These are phyloP conservation scores for Protomyces inundatus DNA, from an alignment of 1,139 yeast genomes.

Conservation along the genomic window DNA sequence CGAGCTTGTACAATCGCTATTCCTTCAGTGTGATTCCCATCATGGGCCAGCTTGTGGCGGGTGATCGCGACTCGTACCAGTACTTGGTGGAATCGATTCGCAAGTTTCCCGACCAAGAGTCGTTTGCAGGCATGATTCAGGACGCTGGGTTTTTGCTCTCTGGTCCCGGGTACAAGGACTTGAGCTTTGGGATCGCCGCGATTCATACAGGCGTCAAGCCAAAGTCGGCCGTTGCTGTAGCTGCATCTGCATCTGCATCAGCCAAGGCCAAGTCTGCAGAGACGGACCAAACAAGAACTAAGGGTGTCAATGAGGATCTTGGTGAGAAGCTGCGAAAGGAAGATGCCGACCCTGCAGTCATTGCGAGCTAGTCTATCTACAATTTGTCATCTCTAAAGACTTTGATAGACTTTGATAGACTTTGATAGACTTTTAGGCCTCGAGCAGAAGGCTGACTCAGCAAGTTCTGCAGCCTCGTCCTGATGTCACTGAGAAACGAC, in stretches of 20 bases:
- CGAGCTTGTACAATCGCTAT: conserved; percentile 75
- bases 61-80: conserved; percentile 92
- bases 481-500: too few species aligned
- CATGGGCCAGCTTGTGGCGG: conserved; percentile 91
- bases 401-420: too few species aligned
- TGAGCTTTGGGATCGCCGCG: conserved; percentile 95
- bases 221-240: neutral
- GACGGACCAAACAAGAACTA: neutral
- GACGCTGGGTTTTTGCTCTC: conserved; percentile 92
- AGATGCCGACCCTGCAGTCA: conserved; percentile 11
- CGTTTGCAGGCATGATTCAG: conserved; percentile 84
- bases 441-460: neutral
- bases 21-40: conserved; percentile 83
- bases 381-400: neutral
- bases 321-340: conserved; percentile 6
- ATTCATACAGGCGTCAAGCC: conserved; percentile 88
- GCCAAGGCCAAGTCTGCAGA: neutral
- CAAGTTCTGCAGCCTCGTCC: too few species aligned
- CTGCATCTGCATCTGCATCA: neutral
- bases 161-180: conserved; percentile 79
- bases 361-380: conserved; percentile 5
- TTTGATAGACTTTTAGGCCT: too few species aligned
- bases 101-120: conserved; percentile 86
- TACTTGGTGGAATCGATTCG: conserved; percentile 90
- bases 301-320: neutral